phyloP scores from a whole-genome alignment of 169 alveolate genomes.

The Eimeria praecox region DNA sequence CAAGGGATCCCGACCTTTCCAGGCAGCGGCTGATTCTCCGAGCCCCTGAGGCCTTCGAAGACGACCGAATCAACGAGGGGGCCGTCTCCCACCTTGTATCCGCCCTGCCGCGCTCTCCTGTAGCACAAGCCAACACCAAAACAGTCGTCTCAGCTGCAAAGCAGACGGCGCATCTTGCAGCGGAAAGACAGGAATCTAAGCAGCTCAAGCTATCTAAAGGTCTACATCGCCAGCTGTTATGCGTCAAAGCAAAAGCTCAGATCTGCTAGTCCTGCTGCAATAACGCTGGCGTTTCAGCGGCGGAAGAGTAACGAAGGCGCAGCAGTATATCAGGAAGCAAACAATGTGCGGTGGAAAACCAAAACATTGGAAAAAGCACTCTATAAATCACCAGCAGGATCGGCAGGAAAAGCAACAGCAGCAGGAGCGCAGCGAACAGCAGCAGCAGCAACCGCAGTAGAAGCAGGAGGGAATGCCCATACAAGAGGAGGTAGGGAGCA shows the following conservation, averaged over 20 bases:
- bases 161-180: neutral
- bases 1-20: neutral
- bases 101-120: slow-evolving; percentile 79
- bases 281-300: neutral
- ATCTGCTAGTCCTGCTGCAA: neutral
- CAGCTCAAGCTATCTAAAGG: neutral
- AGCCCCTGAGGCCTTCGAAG: slow-evolving; percentile 91
- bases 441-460: neutral
- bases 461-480: neutral
- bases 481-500: slow-evolving; percentile 83
- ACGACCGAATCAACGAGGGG: slow-evolving; percentile 87
- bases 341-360: neutral
- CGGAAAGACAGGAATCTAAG: neutral
- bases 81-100: slow-evolving; percentile 86
- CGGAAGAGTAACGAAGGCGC: neutral
- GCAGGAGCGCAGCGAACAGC: neutral
- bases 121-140: neutral
- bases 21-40: slow-evolving; percentile 3
- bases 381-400: neutral
- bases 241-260: neutral
- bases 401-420: no score
- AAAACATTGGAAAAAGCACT: neutral
- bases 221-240: neutral
- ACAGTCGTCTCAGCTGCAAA: neutral
- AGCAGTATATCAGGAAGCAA: neutral